Evolutionary conservation across 495 filamentous ascomycete genomes (phyloP).

Genomic region (Penicillium turbatum): DNA sequence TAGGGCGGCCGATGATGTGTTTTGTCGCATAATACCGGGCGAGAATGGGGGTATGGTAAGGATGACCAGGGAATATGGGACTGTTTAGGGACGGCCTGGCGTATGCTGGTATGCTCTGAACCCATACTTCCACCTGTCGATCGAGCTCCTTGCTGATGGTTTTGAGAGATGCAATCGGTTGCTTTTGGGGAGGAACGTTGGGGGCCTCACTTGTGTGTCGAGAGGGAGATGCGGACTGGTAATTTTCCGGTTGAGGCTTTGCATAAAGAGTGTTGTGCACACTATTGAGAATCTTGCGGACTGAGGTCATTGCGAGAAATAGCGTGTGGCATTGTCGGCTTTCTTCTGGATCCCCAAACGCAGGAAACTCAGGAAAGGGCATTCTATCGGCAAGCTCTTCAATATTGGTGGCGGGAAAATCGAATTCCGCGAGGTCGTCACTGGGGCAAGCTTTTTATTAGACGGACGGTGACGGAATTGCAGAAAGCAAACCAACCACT

Average conservation of each 20-base stretch:
- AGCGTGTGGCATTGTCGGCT: conserved; percentile 2
- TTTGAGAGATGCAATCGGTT: conserved; percentile 15
- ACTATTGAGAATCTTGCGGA: conserved; percentile 19
- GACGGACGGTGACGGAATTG: background rate
- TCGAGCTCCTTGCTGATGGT: conserved; percentile 13
- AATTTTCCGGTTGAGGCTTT: background rate
- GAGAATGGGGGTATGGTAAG: conserved; percentile 16
- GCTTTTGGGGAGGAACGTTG: background rate
- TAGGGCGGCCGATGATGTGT: conserved; percentile 20
- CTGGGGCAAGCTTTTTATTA: background rate
- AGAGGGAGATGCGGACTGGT: background rate
- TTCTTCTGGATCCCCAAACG: background rate
- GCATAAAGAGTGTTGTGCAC: conserved; percentile 18
- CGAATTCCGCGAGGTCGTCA: conserved; percentile 21
- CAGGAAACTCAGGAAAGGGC: conserved; percentile 10
- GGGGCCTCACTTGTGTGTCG: background rate
- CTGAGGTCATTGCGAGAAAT: conserved; percentile 23
- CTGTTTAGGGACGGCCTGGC: conserved; percentile 14
- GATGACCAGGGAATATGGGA: conserved; percentile 1
- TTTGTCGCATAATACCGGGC: conserved; percentile 16
- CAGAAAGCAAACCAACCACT: conserved; percentile 9
- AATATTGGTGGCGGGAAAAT: conserved; percentile 18
- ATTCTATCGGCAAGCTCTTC: conserved; percentile 13
- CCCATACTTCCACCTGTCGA: conserved; percentile 16
- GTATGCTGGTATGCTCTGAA: conserved; percentile 8